Base-by-base conservation (phyloP, 2,329 filamentous ascomycete species). In the Dactylellina drechsleri region DNA sequence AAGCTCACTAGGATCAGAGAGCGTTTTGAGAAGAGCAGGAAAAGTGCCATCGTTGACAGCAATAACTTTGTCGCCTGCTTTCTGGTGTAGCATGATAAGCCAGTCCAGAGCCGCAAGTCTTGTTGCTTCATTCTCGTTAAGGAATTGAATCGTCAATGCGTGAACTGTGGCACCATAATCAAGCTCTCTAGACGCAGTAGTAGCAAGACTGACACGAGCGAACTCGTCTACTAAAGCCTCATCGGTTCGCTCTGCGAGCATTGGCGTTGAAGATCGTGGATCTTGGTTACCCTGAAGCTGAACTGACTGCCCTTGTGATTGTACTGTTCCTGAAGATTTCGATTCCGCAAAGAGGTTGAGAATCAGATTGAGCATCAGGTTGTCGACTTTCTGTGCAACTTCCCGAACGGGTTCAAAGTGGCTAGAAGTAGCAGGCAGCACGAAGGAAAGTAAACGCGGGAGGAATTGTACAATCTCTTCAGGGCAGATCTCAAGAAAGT, bases 11-110 rank as follows among this genome's bases (percentile, higher is more conserved):
- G 94, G 92, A 81, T 99, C 95, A 0, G 94, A 98, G 0, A 99
- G 86, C 0, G 95, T 99, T 83, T 99, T 99, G 36, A 99, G 88
- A 31, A 99, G 84, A 18, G 94, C 95, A 12, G 95, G 95, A 80
- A 99, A 99, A 0, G 94, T 98, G 57, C 94, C 95, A 80, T 98
- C 95, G 78, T 98, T 97, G 80, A 97, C 97, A 7, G 94, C 93
- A 78, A 78, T 49, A 47, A 97, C 92, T 81, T 97, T 97, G 62
- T 91, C 88, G 0, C 95, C 95, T 2, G 95, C 94, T 84, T 97
- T 98, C 77, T 92, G 89, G 81, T 99, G 95, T 47, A 99, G 86
- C 94, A 98, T 98, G 71, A 98, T 95, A 67, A 99, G 86, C 95
- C 95, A 99, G 4, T 92, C 94, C 75, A 99, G 85, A 15, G 95